Base-by-base conservation (phyloP, 306 rosid genomes). In the Pyrus communis region DNA sequence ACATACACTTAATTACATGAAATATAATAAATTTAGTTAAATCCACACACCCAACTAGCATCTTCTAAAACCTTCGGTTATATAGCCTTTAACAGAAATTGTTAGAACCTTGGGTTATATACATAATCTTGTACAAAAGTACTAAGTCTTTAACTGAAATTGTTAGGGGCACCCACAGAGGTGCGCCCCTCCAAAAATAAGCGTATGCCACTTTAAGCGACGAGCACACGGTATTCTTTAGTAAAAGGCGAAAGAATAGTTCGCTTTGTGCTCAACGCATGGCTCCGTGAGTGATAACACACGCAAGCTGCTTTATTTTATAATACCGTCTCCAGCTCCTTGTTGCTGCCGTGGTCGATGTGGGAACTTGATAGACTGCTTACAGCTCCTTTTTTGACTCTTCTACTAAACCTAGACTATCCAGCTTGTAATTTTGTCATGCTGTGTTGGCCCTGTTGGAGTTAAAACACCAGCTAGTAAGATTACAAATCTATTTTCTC, bases 201-300 rank as follows among this genome's bases (percentile, higher is more conserved):
- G 28, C 62, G 62, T 57, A 57, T n/a, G 28, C 62, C 62, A 57
- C 6, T n/a, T 9, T 0, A 9, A n/a, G 7, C 62, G 7, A 10
- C 0, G 1, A n/a, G 70, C 81, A 84, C 88, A 88, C 90, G 86
- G 87, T 86, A 82, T 86, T 86, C 85, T 84, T 85, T 88, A 87
- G 91, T 89, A 86, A 89, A 89, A 87, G 91, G 91, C 91, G 83
- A 89, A 87, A 86, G 89, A 89, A 89, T 90, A 86, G 88, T 84
- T 87, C 81, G 88, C 88, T 82, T 0, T 87, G 88, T 72, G 69
- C 59, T 69, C 80, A 80, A 54, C 83, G 62, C 90, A 69, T 67
- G 78, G 85, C 88, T 87, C 35, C 35, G 35, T 31, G 1, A 31
- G 4, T 5, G 4, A 4, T 0, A 0, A 4, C 5, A 31, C 4